Evolutionary conservation across 495 filamentous ascomycete species (phyloP), one percentile per base, ranked within the genome.

Genomic region (Echria macrotheca): DNA sequence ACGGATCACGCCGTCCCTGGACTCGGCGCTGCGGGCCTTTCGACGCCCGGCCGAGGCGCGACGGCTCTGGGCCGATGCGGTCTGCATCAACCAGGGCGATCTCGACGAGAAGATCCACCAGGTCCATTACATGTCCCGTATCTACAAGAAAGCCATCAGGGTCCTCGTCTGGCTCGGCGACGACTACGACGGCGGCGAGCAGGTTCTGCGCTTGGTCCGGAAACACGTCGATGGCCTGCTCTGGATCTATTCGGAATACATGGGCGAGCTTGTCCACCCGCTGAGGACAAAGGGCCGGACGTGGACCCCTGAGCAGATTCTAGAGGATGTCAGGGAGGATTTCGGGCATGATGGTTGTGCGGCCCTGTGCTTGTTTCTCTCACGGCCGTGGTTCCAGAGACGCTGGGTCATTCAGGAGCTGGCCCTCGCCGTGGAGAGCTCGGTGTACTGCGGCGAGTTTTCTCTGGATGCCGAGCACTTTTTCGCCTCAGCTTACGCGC

Each of bases 51-150:
- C 32, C 11, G 32, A 44, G 25, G n/a, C 41, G 5, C 21, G 41
- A 12, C 11, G 21, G 19, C 41, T 44, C 14, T 44, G 41, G 41
- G 25, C 25, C 25, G 41, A 44, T 24, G 41, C 41, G 41, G 24
- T 44, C 14, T 44, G 41, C 25, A 31, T 44, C 41, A 44, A 44
- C n/a, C 41, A 44, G 25, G 10, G 29, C 3, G 41, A 44, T 15
- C 21, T 44, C 4, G 21, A 44, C 7, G 41, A 44, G 18, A 25
- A 26, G 22, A 26, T 17, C 10, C 6, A 23, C 21, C 41, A 44
- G 25, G 41, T 44, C 19, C 41, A 17, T 6, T 24, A n/a, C 6
- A 44, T 44, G 41, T 24, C 19, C 8, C 5, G 4, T 8, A 44
- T 44, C 18, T 44, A 44, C 22, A 8, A 24, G 14, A 12, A 8